phyloP scores from a whole-genome alignment of 148 eudicot species.

The Cornus controversa region DNA sequence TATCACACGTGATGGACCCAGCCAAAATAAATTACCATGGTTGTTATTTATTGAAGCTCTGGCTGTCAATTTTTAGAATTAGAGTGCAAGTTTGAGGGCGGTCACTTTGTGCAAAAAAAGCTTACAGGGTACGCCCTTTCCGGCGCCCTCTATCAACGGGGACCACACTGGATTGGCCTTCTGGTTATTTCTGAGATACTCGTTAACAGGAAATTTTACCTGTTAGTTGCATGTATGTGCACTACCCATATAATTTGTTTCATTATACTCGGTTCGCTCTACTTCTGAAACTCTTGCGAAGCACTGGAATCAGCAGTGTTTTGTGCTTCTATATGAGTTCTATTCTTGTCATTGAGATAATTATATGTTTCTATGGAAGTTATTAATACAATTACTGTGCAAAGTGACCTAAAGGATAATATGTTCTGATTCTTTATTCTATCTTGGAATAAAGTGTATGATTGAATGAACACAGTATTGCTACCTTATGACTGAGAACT shows the following conservation, averaged over 20 bases:
- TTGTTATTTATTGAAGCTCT: no score
- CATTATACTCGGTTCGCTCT: not conserved
- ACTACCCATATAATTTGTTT: not conserved
- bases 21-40: no score
- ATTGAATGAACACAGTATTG: not conserved
- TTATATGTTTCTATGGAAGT: not conserved
- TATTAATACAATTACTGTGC: not conserved
- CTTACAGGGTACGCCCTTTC: no score
- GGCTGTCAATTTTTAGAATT: no score
- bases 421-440: not conserved
- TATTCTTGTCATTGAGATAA: not conserved
- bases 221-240: constrained; percentile 4
- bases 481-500: not conserved
- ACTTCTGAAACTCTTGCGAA: not conserved
- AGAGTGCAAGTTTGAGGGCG: no score
- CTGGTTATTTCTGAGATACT: no score
- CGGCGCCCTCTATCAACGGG: not conserved
- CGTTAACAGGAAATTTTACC: not conserved
- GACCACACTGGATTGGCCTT: not conserved
- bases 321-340: not conserved
- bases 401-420: not conserved
- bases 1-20: no score
- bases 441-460: not conserved
- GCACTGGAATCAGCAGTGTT: not conserved
- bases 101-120: no score